Evolutionary conservation across 2,329 filamentous ascomycete species (phyloP).

Genomic region (Microdochium bolleyi): DNA sequence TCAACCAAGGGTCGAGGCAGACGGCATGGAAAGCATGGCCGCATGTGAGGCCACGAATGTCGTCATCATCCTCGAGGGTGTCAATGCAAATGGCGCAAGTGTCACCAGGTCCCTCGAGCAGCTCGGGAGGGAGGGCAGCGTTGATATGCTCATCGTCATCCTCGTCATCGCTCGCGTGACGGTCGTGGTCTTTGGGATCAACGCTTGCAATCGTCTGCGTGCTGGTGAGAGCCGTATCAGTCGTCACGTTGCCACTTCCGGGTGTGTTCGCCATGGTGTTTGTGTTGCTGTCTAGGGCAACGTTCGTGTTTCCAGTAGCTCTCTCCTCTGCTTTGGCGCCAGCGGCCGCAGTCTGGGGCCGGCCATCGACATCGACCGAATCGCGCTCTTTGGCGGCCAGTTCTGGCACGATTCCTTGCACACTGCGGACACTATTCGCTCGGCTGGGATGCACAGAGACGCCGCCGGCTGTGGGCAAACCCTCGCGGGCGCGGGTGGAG

Average conservation of each 20-base stretch:
- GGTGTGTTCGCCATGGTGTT: neutral
- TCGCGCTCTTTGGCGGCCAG: slow-evolving; percentile 34
- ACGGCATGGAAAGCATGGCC: slow-evolving; percentile 97
- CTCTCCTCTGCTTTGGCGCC: slow-evolving; percentile 19
- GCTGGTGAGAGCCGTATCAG: slow-evolving; percentile 9
- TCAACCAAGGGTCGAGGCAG: slow-evolving; percentile 95
- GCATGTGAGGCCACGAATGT: slow-evolving; percentile 87
- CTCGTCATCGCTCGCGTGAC: slow-evolving; percentile 38
- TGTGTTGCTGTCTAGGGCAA: slow-evolving; percentile 6
- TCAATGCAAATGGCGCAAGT: slow-evolving; percentile 97
- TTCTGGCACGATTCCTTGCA: slow-evolving; percentile 45
- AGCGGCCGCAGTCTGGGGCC: slow-evolving; percentile 16
- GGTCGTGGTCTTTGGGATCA: slow-evolving; percentile 14
- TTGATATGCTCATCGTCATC: slow-evolving; percentile 78
- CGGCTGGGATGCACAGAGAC: slow-evolving; percentile 69
- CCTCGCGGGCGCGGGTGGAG: slow-evolving; percentile 71
- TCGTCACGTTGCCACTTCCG: neutral
- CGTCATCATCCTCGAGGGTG: slow-evolving; percentile 86
- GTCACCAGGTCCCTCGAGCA: slow-evolving; percentile 76
- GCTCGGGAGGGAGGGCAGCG: slow-evolving; percentile 72
- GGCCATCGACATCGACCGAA: slow-evolving; percentile 28
- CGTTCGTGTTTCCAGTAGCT: slow-evolving; percentile 9
- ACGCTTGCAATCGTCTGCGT: slow-evolving; percentile 12
- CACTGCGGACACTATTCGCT: slow-evolving; percentile 64
- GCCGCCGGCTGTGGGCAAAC: slow-evolving; percentile 75